Base-by-base conservation (phyloP, 257 asterid genomes). In the Nicotiana obtusifolia region DNA sequence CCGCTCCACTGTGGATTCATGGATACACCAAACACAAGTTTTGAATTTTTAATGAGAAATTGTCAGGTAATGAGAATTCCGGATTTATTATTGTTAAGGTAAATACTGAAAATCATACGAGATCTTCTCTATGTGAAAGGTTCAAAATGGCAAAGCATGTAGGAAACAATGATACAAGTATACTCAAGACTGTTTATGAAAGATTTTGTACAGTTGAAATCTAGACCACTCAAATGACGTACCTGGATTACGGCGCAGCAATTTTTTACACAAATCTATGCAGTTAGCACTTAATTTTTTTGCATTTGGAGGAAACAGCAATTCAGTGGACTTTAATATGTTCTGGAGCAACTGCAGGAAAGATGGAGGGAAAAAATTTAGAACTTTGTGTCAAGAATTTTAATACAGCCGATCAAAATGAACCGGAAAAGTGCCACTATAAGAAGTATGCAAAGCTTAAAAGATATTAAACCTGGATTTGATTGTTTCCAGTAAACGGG, bases 211-310 rank as follows among this genome's bases (percentile, higher is more conserved):
- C 60, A 22, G 37, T 73, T 73, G 62, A 41, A 59, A 64, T 75
- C 64, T 81, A 82, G 53, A 57, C 35, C 67, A 61, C 19, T 31
- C 82, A 82, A 22, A 64, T 73, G 53, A 30, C 80, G 53, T 85
- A 93, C 98, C 97, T 88, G 98, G 97, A 86, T 90, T 87, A 56
- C 91, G 91, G 82, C 95, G 88, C 88, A 95, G 84, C 88, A 95
- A 87, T 85, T 92, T 95, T 81, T 81, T 86, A 75, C 98, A 95
- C 88, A 95, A 89, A 83, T 95, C 98, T 17, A 84, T 85, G 90
- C 96, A 91, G 83, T 83, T 86, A 15, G 87, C 88, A 85, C 87
- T 88, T 86, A 95, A 86, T 84, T 92, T 89, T 81, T 86, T 89
- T 19, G 89, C 89, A 82, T 90, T 93, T 3, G 90, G 89, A 41